Evolutionary conservation across 1,139 yeast species (phyloP), one percentile per base, ranked within the genome.

Genomic region (Hansenula anomala): DNA sequence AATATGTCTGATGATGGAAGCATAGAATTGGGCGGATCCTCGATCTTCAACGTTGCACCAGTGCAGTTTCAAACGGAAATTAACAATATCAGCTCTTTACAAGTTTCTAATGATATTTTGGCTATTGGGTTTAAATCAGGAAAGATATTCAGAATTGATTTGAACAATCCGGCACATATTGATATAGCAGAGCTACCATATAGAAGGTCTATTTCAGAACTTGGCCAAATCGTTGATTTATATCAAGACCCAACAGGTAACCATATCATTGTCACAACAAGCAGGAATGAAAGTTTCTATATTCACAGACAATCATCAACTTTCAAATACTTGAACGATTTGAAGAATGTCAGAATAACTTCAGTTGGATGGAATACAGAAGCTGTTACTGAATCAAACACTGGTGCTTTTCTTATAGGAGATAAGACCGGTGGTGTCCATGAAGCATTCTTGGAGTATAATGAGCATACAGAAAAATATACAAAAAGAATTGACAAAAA

Each of bases 31-130:
- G 19, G 30, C 15, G 34, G 33, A 3, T 38, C 47, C n/a, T 34
- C 41, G 36, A 47, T 48, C 12, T 51, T 53, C 45, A 49, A 40
- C 34, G 54, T 73, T 30, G 80, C 77, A 38, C 73, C 71, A 28
- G 85, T 78, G 13, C 80, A 75, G 47, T 64, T 78, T 38, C 78
- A 74, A 54, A 76, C 77, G 51, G 67, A 67, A 16, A 58, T 76
- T 29, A 57, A 59, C 40, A 60, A 69, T 20, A 66, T 78, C 16
- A 59, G 60, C 5, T 59, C 66, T 22, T 56, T 78, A 40, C 64
- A 61, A 6, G 80, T 75, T 8, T 58, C 69, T 15, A 66, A 67
- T 47, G 78, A 78, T 48, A 58, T 71, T 14, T 64, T 78, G 10
- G 66, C 69, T 39, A 55, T 78, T 36, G 71, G 78, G 0, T 60